Evolutionary conservation across 2,329 filamentous ascomycete species (phyloP).

Genomic region (Cercospora brassicicola): DNA sequence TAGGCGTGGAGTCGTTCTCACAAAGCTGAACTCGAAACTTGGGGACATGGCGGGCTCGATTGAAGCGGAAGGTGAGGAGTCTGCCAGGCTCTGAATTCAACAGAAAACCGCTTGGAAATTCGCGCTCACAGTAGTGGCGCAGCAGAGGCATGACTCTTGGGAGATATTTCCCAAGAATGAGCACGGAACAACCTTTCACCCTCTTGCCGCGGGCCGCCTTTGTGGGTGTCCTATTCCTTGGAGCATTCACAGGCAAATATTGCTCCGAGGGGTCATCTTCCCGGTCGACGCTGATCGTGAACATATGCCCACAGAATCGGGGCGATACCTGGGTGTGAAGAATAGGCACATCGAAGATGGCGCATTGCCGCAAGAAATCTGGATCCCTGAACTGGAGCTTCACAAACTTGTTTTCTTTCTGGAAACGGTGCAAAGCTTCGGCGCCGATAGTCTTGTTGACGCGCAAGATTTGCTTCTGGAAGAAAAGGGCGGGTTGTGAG

Average conservation of each 20-base stretch:
- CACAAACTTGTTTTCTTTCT: neutral
- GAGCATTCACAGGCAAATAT: neutral
- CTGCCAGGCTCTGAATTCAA: neutral
- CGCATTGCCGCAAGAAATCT: neutral
- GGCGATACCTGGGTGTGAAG: neutral
- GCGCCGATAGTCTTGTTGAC: neutral
- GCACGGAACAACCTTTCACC: neutral
- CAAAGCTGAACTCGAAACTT: neutral
- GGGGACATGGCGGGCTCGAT: neutral
- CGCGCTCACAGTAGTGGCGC: neutral
- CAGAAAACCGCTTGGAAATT: neutral
- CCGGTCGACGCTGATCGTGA: neutral
- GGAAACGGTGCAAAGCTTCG: neutral
- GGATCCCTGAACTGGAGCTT: neutral
- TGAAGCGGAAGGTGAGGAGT: neutral
- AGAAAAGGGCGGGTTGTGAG: neutral
- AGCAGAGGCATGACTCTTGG: neutral
- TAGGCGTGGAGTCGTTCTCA: neutral
- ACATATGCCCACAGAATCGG: neutral
- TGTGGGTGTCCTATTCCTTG: neutral
- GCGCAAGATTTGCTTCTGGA: neutral
- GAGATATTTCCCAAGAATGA: neutral
- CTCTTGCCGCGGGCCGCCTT: too few species aligned
- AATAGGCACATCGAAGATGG: neutral
- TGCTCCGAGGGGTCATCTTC: neutral